Evolutionary conservation across 140 eudicot species (phyloP).

Genomic region (Stevia rebaudiana): DNA sequence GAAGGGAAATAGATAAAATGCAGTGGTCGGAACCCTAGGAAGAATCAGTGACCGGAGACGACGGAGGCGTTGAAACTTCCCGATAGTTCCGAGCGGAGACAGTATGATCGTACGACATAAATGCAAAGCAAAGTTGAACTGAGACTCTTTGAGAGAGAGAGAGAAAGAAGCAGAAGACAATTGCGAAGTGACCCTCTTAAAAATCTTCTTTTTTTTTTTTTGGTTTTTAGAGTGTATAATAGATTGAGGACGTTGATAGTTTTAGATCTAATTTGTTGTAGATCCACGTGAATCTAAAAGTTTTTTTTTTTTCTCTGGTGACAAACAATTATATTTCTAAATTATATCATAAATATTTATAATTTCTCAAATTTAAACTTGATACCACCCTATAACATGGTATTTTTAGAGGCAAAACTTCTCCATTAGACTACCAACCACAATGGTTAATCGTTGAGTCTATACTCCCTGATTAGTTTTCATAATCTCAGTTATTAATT

Average conservation of each 20-base stretch:
- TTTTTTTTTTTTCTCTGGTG: too few relatives aligned
- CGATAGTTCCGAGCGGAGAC: slow-evolving; percentile 15
- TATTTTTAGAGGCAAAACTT: too few relatives aligned
- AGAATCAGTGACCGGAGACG: slow-evolving; percentile 7
- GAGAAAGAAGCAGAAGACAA: slow-evolving; percentile 7
- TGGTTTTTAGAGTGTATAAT: too few relatives aligned
- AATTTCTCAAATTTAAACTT: too few relatives aligned
- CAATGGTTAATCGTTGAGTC: too few relatives aligned
- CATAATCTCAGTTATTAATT: too few relatives aligned
- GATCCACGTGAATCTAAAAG: slow-evolving; percentile 26
- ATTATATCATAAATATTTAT: too few relatives aligned
- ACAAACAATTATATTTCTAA: too few relatives aligned
- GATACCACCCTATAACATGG: too few relatives aligned
- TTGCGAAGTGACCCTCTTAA: slow-evolving; percentile 12
- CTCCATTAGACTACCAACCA: too few relatives aligned
- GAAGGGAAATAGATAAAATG: slow-evolving; percentile 8
- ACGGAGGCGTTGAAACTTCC: slow-evolving; percentile 4
- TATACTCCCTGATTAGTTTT: too few relatives aligned
- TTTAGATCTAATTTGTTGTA: slow-evolving; percentile 15
- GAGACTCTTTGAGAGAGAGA: slow-evolving; percentile 18
- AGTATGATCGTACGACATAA: slow-evolving; percentile 20
- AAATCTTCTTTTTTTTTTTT: neutral
- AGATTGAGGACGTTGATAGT: slow-evolving; percentile 12
- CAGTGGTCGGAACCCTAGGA: slow-evolving; percentile 19
- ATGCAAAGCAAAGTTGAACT: slow-evolving; percentile 26